Base-by-base conservation (phyloP, 805 yeast species). In the Wickerhamomyces alni region DNA sequence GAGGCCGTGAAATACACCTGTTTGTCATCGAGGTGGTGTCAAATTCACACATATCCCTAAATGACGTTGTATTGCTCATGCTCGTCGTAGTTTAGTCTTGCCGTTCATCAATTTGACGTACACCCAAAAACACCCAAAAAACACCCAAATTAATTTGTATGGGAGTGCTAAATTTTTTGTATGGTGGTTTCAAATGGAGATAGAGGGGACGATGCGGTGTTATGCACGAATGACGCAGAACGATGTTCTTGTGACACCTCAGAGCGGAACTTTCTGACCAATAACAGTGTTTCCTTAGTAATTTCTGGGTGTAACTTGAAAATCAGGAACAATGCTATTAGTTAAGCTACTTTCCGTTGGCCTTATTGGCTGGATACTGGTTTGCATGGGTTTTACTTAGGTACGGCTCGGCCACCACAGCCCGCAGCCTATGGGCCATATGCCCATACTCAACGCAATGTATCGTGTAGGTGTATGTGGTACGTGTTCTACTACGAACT, bases 71-170 rank as follows among this genome's bases (percentile, higher is more conserved):
- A n/a, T n/a, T n/a, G n/a, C n/a, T n/a, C 24, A 21, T 21, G 24
- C 9, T 21, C 24, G 9, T 21, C 9, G 9, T 9, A 21, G 9
- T 21, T 21, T 21, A 9, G 9, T 21, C 6, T 9, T 21, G 9
- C 6, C 24, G 24, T 21, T 21, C 9, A 21, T 21, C 24, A 30
- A 39, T 18, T 43, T 44, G 37, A 42, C 43, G 36, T 25, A 40
- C 47, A 40, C 44, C 44, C 45, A 19, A 29, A 46, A 46, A 41
- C 43, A 39, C 46, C 46, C 43, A 17, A 13, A 18, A 22, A 37
- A 46, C 50, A 45, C 49, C n/a, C 13, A 12, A 17, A 21, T 17
- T 13, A 32, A 41, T 43, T 33, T 43, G 43, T 46, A 46, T 46
- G 45, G 41, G 37, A 36, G 31, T 13, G 8, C 13, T 21, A 11